These are phyloP conservation scores for Cercospora sp. DNA, from an alignment of 2,329 filamentous ascomycete species.

Conservation along the genomic window DNA sequence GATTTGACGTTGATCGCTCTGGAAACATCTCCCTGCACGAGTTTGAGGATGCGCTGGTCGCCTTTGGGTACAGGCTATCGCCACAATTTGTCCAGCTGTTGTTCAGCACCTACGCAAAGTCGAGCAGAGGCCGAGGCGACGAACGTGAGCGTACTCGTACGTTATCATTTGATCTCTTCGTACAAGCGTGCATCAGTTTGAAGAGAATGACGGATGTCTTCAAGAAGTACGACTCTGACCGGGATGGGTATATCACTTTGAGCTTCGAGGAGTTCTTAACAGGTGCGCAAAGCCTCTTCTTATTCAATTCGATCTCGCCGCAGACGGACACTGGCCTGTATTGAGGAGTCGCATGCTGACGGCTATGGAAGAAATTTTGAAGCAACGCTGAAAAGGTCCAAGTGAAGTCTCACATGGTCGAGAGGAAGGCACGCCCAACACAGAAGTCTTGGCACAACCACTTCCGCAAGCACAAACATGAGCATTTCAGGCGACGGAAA, in stretches of 20 bases:
- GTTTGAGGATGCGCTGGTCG: conserved; percentile 82
- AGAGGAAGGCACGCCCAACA: background rate
- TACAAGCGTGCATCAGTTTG: conserved; percentile 93
- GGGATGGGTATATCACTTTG: conserved; percentile 76
- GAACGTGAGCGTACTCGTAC: conserved; percentile 42
- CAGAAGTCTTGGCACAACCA: background rate
- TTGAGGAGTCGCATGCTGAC: conserved; percentile 36
- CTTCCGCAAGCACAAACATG: background rate
- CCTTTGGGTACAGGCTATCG: conserved; percentile 90
- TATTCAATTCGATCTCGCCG: conserved; percentile 55
- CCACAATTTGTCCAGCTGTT: conserved; percentile 79
- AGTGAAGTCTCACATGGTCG: background rate
- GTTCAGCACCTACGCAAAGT: conserved; percentile 79
- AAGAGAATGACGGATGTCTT: conserved; percentile 99
- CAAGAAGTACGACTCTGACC: conserved; percentile 96
- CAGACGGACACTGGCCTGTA: conserved; percentile 54
- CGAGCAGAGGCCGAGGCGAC: conserved; percentile 39
- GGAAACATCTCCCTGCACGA: conserved; percentile 85
- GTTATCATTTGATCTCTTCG: conserved; percentile 81
- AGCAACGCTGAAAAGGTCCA: conserved; percentile 23
- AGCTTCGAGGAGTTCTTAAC: conserved; percentile 58
- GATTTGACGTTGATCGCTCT: conserved; percentile 75
- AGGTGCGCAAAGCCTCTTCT: conserved; percentile 57
- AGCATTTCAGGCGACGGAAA: background rate
- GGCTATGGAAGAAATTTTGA: conserved; percentile 28